Conservation (phyloP, 2,329 filamentous ascomycete genomes). For the Aspergillus sp. region DNA sequence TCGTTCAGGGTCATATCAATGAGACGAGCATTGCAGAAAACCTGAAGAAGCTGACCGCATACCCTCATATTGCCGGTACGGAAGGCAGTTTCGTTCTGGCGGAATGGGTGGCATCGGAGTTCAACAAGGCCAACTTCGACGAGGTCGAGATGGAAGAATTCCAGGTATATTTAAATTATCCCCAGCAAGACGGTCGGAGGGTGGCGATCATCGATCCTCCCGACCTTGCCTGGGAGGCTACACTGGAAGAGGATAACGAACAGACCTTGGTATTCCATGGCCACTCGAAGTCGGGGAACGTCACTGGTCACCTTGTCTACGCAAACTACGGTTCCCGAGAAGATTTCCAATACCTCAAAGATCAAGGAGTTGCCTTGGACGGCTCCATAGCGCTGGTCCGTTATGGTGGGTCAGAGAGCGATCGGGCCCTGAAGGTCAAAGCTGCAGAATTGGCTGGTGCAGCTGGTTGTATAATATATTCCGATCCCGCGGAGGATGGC, state of each 20-base stretch:
- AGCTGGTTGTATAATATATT: constrained; percentile 86
- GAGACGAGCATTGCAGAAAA: constrained; percentile 69
- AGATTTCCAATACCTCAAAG: constrained; percentile 74
- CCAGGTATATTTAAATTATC: constrained; percentile 90
- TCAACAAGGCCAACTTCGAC: constrained; percentile 71
- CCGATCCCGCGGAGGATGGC: constrained; percentile 82
- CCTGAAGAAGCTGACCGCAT: constrained; percentile 74
- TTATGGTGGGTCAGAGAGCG: constrained; percentile 72
- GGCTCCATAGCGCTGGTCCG: constrained; percentile 83
- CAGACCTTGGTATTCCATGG: constrained; percentile 85
- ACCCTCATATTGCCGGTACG: constrained; percentile 90
- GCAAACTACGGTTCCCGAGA: constrained; percentile 86
- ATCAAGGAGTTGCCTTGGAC: constrained; percentile 70
- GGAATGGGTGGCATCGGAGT: constrained; percentile 78
- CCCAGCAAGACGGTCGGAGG: constrained; percentile 71
- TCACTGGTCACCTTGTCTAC: constrained; percentile 83
- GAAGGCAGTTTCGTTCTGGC: constrained; percentile 87
- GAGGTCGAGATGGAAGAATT: constrained; percentile 75
- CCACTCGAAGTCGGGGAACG: constrained; percentile 82
- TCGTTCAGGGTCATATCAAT: constrained; percentile 73
- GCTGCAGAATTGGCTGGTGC: constrained; percentile 85
- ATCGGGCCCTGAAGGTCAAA: constrained; percentile 81
- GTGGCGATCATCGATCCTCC: constrained; percentile 76
- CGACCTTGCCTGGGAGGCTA: constrained; percentile 73
- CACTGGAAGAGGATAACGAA: constrained; percentile 77